phyloP scores from a whole-genome alignment of 192 early-diverging fungal species.

The Piromyces sp. region DNA sequence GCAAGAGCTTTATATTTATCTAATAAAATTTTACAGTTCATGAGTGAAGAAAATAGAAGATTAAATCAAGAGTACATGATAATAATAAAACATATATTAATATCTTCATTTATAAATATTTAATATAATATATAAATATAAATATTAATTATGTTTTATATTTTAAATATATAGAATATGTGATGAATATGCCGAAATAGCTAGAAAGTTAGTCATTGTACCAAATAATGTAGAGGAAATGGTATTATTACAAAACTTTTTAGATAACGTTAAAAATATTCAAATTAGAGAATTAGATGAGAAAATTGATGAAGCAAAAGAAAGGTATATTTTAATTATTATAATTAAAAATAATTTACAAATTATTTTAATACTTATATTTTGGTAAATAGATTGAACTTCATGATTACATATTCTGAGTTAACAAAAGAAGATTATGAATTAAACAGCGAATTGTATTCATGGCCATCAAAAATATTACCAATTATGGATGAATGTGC shows the following conservation, averaged over 20 bases:
- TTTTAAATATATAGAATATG: not conserved
- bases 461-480: conserved; percentile 32
- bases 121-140: conserved; percentile 19
- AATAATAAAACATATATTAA: too few species aligned
- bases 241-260: conserved; percentile 33
- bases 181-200: conserved; percentile 10
- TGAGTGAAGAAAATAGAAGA: conserved; percentile 14
- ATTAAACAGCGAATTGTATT: conserved; percentile 29
- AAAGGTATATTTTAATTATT: conserved; percentile 12
- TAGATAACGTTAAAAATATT: conserved; percentile 19
- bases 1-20: conserved; percentile 21
- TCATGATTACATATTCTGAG: conserved; percentile 38
- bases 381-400: conserved; percentile 22
- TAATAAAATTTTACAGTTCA: conserved; percentile 22
- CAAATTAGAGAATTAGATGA: conserved; percentile 28
- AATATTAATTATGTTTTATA: not conserved
- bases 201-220: conserved; percentile 14
- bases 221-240: conserved; percentile 40
- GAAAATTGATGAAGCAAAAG: conserved; percentile 33
- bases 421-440: conserved; percentile 36
- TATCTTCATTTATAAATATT: too few species aligned
- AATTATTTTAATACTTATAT: conserved; percentile 1
- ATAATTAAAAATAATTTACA: too few species aligned
- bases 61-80: conserved; percentile 4
- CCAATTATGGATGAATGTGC: conserved; percentile 31